phyloP scores from a whole-genome alignment of 108 stramenopile species.

The Stephanodiscus minutulus region DNA sequence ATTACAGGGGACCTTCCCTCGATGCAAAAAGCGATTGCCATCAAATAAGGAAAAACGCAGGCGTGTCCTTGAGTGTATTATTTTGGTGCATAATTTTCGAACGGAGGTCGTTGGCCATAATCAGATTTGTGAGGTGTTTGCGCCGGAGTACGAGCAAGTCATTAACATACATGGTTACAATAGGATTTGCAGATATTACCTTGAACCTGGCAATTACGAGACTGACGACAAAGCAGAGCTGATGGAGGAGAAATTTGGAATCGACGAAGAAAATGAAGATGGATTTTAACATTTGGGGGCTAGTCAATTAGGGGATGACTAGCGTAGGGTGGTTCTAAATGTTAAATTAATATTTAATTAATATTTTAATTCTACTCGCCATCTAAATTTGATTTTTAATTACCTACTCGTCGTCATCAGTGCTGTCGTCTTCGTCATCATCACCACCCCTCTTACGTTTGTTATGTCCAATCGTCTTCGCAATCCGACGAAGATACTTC shows the following conservation, averaged over 20 bases:
- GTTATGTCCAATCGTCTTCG: not conserved
- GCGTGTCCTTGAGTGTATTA: not conserved
- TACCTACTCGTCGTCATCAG: too few relatives aligned
- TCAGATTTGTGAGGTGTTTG: slow-evolving; percentile 16
- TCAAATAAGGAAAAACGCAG: not conserved
- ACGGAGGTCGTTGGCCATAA: slow-evolving; percentile 1
- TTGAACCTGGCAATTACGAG: not conserved
- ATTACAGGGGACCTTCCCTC: slow-evolving; percentile 8
- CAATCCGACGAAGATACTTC: not conserved
- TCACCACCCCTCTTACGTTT: not conserved
- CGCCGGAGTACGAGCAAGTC: slow-evolving; percentile 3
- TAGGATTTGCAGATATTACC: too few relatives aligned
- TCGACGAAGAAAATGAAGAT: not conserved
- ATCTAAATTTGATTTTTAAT: too few relatives aligned
- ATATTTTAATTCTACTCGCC: too few relatives aligned
- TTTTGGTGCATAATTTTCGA: slow-evolving; percentile 16
- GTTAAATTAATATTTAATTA: too few relatives aligned
- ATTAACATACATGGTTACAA: not conserved
- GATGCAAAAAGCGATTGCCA: slow-evolving; percentile 12
- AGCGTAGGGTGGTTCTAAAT: not conserved
- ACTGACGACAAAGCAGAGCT: not conserved
- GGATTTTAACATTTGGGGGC: not conserved
- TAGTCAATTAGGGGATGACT: not conserved
- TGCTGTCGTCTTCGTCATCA: too few relatives aligned
- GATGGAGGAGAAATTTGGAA: not conserved